Conservation (phyloP, 1,139 yeast species). For the Zygosaccharomyces pseudobailii region DNA sequence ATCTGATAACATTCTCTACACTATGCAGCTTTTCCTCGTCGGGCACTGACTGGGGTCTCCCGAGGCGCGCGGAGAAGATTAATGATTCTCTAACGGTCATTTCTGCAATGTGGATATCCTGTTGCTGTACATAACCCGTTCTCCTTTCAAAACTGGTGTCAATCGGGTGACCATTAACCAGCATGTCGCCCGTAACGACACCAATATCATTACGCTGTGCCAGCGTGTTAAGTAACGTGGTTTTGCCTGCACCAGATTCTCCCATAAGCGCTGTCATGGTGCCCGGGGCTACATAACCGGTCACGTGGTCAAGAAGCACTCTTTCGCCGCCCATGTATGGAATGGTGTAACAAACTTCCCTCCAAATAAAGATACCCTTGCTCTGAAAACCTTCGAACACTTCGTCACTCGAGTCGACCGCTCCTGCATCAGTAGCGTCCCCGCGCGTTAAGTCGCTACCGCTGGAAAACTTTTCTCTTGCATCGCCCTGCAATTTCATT, state of each 20-base stretch:
- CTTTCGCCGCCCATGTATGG: slow-evolving; percentile 36
- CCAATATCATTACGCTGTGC: slow-evolving; percentile 49
- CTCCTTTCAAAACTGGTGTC: slow-evolving; percentile 44
- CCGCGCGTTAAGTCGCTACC: slow-evolving; percentile 1
- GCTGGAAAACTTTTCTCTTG: not conserved
- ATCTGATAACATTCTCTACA: slow-evolving; percentile 43
- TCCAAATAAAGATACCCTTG: slow-evolving; percentile 47
- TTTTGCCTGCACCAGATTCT: slow-evolving; percentile 61
- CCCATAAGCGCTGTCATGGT: slow-evolving; percentile 51
- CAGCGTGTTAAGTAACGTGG: slow-evolving; percentile 49
- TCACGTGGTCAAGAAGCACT: slow-evolving; percentile 41
- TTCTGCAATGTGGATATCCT: slow-evolving; percentile 48
- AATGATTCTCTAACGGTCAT: slow-evolving; percentile 51
- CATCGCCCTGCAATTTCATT: not conserved
- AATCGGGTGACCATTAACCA: slow-evolving; percentile 48
- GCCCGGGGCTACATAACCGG: slow-evolving; percentile 52
- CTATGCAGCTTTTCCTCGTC: slow-evolving; percentile 42
- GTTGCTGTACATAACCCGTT: slow-evolving; percentile 58
- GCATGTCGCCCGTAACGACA: slow-evolving; percentile 50
- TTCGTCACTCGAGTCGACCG: slow-evolving; percentile 37
- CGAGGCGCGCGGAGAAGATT: slow-evolving; percentile 45
- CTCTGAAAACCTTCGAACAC: slow-evolving; percentile 30
- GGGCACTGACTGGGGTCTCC: slow-evolving; percentile 33
- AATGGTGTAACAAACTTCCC: slow-evolving; percentile 39
- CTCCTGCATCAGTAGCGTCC: not conserved